Conservation (phyloP, 2,329 filamentous ascomycete genomes). For the Sarocladium oryzae region DNA sequence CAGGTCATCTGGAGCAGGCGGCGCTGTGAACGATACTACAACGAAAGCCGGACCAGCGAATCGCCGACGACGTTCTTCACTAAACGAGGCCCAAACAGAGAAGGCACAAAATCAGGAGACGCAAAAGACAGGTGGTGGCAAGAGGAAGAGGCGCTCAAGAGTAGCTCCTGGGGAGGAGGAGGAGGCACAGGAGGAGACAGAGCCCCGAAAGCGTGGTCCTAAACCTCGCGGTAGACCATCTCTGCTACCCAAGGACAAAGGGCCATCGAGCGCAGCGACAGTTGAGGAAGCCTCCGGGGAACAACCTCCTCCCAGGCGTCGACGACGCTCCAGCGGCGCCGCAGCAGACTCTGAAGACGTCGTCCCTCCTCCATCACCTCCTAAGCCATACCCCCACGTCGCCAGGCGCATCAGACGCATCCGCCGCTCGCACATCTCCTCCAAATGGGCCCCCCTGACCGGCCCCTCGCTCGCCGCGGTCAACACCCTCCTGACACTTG, state of each 20-base stretch:
- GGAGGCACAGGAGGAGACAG: slow-evolving; percentile 12
- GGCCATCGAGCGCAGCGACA: background rate
- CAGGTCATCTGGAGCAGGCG: background rate
- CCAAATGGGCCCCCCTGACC: slow-evolving; percentile 60
- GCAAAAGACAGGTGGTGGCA: background rate
- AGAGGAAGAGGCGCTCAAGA: slow-evolving; percentile 14
- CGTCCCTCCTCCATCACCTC: slow-evolving; percentile 20
- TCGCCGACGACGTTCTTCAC: background rate
- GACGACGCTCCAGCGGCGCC: slow-evolving; percentile 5
- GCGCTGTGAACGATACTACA: background rate
- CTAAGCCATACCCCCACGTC: slow-evolving; percentile 42
- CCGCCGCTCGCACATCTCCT: slow-evolving; percentile 57
- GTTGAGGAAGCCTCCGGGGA: background rate
- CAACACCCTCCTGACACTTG: slow-evolving; percentile 48
- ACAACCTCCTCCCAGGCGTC: background rate
- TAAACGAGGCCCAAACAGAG: background rate
- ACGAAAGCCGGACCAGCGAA: background rate
- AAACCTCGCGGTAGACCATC: background rate
- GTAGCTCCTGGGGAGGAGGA: slow-evolving; percentile 13
- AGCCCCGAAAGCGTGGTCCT: background rate
- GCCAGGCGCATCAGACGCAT: slow-evolving; percentile 45
- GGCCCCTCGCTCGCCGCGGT: slow-evolving; percentile 48
- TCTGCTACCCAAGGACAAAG: background rate
- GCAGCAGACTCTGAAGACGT: slow-evolving; percentile 5
- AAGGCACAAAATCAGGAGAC: slow-evolving; percentile 1